Evolutionary conservation across 2,329 filamentous ascomycete genomes (phyloP).

Genomic region (Fusarium sp.): DNA sequence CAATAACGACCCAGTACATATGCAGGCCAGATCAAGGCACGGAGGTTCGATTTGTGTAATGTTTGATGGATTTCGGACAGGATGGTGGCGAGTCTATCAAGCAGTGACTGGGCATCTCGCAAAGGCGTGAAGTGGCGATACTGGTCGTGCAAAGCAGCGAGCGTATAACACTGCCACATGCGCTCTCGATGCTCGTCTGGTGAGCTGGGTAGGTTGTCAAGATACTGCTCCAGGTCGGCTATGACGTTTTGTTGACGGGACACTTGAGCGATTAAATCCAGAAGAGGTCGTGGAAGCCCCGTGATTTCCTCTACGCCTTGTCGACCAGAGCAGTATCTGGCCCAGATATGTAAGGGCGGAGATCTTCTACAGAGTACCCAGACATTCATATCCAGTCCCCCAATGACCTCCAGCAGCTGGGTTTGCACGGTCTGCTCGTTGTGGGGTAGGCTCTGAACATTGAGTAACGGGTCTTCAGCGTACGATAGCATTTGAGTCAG

Average conservation of each 20-base stretch:
- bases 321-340: too few relatives aligned
- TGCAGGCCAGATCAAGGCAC: neutral
- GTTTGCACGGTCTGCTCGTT: neutral
- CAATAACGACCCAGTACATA: neutral
- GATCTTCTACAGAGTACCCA: neutral
- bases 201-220: accelerated
- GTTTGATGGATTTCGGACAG: neutral
- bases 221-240: neutral
- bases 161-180: neutral
- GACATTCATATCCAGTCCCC: neutral
- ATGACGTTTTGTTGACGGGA: neutral
- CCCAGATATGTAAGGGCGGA: too few relatives aligned
- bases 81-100: neutral
- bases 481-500: neutral
- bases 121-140: neutral
- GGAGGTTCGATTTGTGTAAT: neutral
- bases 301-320: too few relatives aligned
- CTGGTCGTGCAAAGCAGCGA: neutral
- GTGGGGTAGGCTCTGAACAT: neutral
- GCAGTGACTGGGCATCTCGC: neutral
- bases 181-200: neutral
- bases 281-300: too few relatives aligned
- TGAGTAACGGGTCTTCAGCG: neutral
- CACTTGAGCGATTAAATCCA: neutral
- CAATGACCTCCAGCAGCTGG: neutral